Evolutionary conservation across 345 rosid species (phyloP), one percentile per base, ranked within the genome.

Genomic region (Salix exigua): DNA sequence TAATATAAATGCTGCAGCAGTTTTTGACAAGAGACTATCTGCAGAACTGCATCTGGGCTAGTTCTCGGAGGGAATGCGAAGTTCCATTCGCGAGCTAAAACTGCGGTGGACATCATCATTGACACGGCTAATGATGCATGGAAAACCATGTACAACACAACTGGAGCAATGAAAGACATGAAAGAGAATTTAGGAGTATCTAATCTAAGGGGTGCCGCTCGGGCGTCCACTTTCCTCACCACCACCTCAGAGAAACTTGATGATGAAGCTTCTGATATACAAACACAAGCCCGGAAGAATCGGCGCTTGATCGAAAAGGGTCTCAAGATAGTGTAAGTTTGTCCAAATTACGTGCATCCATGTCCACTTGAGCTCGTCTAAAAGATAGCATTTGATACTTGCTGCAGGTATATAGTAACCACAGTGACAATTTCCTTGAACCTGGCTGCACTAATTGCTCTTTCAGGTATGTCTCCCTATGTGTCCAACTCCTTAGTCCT

Each of bases 121-220:
- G 71, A 82, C 26, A 89, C 93, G 1, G 93, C 96, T 33, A 73
- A 89, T 73, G 82, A 81, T 10, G 93, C 92, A 44, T 84, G 93
- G 0, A 82, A 61, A 53, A 88, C 88, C 50, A 81, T 91, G 68
- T 79, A 80, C 38, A 84, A 86, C 73, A 84, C 91, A 5, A 86
- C 96, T 14, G 91, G 87, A 61, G 92, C 89, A 37, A 89, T 91
- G 89, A 87, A 71, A 70, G 85, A 78, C 12, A 83, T 91, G 75
- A 83, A 80, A 44, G 77, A 78, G 46, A 80, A 70, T 71, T 70
- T 89, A 58, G 88, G 77, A 62, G 73, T 75, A 66, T 53, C 82
- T 26, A 55, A 68, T 40, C 84, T n/a, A 35, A 80, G 60, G 23
- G 8, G 65, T 0, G 75, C 1, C 1, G 73, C 1, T 2, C 25